These are phyloP conservation scores for Candida pseudofarinosa DNA, from an alignment of 805 yeast genomes.

Conservation along the genomic window DNA sequence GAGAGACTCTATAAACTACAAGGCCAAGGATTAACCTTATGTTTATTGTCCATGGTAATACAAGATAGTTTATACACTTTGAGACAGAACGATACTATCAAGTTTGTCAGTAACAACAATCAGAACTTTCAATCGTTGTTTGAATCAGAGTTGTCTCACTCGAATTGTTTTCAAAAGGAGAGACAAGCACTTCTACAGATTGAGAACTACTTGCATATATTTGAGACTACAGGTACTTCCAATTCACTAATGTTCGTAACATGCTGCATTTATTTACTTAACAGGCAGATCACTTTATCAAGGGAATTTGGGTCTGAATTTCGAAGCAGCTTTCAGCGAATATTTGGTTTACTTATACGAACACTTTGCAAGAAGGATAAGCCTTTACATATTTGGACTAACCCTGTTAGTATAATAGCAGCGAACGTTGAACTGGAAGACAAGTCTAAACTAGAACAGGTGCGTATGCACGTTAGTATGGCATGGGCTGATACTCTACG, in stretches of 20 bases:
- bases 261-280: constrained; percentile 19
- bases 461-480: constrained; percentile 27
- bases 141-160: constrained; percentile 17
- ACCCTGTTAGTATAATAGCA: constrained; percentile 23
- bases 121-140: constrained; percentile 17
- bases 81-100: constrained; percentile 6
- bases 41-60: constrained; percentile 27
- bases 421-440: constrained; percentile 13
- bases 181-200: not conserved
- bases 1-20: constrained; percentile 14
- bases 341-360: constrained; percentile 18
- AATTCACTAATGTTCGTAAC: constrained; percentile 9
- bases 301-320: constrained; percentile 1
- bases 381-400: constrained; percentile 28
- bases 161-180: not conserved
- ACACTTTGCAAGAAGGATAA: constrained; percentile 10
- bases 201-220: not conserved
- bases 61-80: constrained; percentile 27
- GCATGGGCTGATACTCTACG: constrained; percentile 37
- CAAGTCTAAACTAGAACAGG: constrained; percentile 14
- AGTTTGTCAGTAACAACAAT: constrained; percentile 7
- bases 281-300: constrained; percentile 14
- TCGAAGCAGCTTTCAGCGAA: constrained; percentile 12
- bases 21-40: constrained; percentile 23
- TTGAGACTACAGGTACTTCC: not conserved